Evolutionary conservation across 2,329 filamentous ascomycete species (phyloP), one percentile per base, ranked within the genome.

Genomic region (Tricladium varicosporioides): DNA sequence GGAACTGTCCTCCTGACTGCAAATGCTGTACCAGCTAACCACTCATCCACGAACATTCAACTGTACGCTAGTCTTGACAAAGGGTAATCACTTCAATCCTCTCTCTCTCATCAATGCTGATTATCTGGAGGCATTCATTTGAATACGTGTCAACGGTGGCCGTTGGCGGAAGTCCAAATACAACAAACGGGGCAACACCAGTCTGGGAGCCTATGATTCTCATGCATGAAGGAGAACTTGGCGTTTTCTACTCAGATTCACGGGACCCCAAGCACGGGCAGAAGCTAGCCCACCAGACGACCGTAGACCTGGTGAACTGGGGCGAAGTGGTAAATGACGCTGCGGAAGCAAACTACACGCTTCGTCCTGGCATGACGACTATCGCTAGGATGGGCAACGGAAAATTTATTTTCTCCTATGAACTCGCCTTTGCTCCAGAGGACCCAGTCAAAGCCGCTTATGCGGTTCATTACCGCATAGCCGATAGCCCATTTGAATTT

Each of bases 121-220:
- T 40, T 40, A 10, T 40, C 11, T 40, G 36, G 36, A 40, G 36
- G 36, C 36, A 40, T 40, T 40, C 36, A 4, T 40, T 40, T 40
- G 36, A 40, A 40, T 40, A 40, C 63, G 78, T 88, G 49, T 84
- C 80, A 61, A 79, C 83, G 63, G 79, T 89, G 49, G 86, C 85
- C 1, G 71, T 73, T 1, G 86, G 86, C 33, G 75, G 76, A 43
- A 83, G 84, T 1, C 59, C 73, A 1, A 82, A 85, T 2, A 76
- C 81, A 15, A 54, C 47, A 65, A 87, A 88, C 63, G 85, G 83
- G 2, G 67, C 82, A 32, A 86, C 83, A 0, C 83, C 85, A 1
- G 81, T 89, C 13, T 89, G 86, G 86, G 87, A 89, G 69, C 86
- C 87, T 0, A 88, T 85, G 69, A 71, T 89, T 44, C 66, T 82